Base-by-base conservation (phyloP, 192 early-diverging fungal species). In the Mortierella hygrophila region DNA sequence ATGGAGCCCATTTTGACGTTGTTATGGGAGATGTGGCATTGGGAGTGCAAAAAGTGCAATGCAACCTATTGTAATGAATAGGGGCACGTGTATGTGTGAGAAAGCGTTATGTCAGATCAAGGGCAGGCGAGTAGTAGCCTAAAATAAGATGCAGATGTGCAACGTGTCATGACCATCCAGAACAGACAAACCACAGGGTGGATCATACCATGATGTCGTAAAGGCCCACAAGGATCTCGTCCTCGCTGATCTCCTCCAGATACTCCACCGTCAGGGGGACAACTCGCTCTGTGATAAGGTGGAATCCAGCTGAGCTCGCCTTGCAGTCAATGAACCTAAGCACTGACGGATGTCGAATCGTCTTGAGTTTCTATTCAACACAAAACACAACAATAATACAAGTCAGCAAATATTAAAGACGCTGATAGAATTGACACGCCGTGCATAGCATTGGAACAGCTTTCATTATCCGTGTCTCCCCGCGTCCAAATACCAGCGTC, bases 281-380 rank as follows among this genome's bases (percentile, higher is more conserved):
- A 20, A 86, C 84, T 57, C 63, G 79, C 54, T 86, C 84, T 0
- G 84, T 86, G n/a, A 86, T 74, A 11, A 86, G 84, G 41, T 86
- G 84, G 20, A 86, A 79, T 74, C 79, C 84, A 16, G 84, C 71
- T 6, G 84, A 75, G 29, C 55, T 75, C 29, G 84, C 44, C 44
- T 86, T 86, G 79, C 84, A 86, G 52, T 86, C 84, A 44, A 86
- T 86, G 49, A 86, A 86, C 74, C 74, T 72, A 26, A 86, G 84
- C 18, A 86, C 84, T 18, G 84, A 86, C 41, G 84, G 84, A 41
- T 86, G 84, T 46, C 84, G 54, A 47, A 86, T 86, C 32, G 84
- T 86, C 71, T 86, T 86, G 15, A 86, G 52, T 78, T 86, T 86
- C 84, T 86, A 74, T 40, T 71, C n/a, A 55, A 44, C 21, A 26